These are phyloP conservation scores for Coprinopsis marcescibilis DNA, from an alignment of 768 basidiomycete genomes.

Conservation along the genomic window DNA sequence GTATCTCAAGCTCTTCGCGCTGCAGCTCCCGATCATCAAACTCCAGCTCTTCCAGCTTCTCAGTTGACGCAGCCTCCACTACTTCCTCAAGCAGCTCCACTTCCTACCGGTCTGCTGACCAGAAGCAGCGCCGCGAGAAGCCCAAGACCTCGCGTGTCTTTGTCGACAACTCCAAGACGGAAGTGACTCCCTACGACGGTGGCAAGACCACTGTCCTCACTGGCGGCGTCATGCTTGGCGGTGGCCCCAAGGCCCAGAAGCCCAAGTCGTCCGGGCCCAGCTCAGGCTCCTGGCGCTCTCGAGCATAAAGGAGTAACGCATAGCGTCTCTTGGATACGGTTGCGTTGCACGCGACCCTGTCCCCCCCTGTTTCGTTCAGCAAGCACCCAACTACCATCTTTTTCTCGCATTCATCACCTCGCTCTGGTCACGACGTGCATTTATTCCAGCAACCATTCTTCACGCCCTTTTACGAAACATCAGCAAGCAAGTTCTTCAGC, in stretches of 20 bases:
- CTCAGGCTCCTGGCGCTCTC: conserved; percentile 53
- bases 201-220: conserved; percentile 86
- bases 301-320: conserved; percentile 31
- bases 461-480: conserved; percentile 6
- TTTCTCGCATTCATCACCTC: conserved; percentile 2
- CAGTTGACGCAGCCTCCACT: conserved; percentile 46
- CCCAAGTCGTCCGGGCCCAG: conserved; percentile 25
- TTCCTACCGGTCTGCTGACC: conserved; percentile 24
- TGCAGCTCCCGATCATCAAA: conserved; percentile 69
- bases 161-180: conserved; percentile 68
- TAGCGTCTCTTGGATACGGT: conserved; percentile 11
- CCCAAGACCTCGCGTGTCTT: conserved; percentile 66
- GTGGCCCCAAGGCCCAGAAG: conserved; percentile 31
- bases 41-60: conserved; percentile 57
- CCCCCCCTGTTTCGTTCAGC: conserved; percentile 13
- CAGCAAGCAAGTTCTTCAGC: conserved; percentile 10
- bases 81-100: conserved; percentile 37
- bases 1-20: conserved; percentile 57
- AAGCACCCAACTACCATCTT: conserved; percentile 3
- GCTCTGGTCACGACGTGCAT: conserved; percentile 6
- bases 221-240: conserved; percentile 83
- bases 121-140: conserved; percentile 61
- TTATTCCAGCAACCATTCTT: background rate
- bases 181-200: conserved; percentile 81
- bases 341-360: conserved; percentile 9